Conservation (phyloP, 306 rosid genomes). For the Cicer yamashitae region DNA sequence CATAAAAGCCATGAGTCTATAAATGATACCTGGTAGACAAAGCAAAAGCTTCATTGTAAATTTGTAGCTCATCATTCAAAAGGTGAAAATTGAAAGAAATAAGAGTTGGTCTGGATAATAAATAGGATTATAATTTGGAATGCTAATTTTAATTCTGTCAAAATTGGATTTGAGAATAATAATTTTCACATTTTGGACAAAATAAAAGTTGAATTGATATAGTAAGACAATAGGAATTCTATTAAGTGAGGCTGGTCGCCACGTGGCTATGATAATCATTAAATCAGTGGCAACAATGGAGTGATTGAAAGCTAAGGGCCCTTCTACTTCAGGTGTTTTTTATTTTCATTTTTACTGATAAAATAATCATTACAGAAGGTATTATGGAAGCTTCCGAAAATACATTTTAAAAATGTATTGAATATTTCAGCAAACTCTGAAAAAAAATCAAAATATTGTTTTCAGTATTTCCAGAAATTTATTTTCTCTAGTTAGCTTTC, state of each 20-base stretch:
- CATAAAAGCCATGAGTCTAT: conserved; percentile 80
- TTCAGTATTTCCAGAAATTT: too few species aligned
- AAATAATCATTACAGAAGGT: too few species aligned
- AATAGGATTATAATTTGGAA: neutral
- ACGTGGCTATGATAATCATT: too few species aligned
- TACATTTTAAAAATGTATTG: too few species aligned
- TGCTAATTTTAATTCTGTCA: neutral
- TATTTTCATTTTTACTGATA: too few species aligned
- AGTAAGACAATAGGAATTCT: neutral
- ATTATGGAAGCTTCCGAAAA: too few species aligned
- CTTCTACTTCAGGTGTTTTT: too few species aligned
- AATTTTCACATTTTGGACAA: neutral
- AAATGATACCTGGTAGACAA: conserved; percentile 66
- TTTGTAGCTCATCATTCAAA: conserved; percentile 10
- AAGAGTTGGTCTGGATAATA: neutral
- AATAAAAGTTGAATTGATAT: neutral
- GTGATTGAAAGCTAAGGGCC: too few species aligned
- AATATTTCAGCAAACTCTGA: too few species aligned
- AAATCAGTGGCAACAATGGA: too few species aligned
- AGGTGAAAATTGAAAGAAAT: conserved; percentile 39
- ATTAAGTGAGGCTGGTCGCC: neutral
- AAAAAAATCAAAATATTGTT: too few species aligned
- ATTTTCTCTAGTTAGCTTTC: too few species aligned
- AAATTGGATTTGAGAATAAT: neutral
- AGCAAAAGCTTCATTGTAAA: neutral